Percentiles rank a stretch among this genome's conserved stretches.
Conservation (phyloP, 75 land plant species). For the Pseudotsuga menziesii region DNA sequence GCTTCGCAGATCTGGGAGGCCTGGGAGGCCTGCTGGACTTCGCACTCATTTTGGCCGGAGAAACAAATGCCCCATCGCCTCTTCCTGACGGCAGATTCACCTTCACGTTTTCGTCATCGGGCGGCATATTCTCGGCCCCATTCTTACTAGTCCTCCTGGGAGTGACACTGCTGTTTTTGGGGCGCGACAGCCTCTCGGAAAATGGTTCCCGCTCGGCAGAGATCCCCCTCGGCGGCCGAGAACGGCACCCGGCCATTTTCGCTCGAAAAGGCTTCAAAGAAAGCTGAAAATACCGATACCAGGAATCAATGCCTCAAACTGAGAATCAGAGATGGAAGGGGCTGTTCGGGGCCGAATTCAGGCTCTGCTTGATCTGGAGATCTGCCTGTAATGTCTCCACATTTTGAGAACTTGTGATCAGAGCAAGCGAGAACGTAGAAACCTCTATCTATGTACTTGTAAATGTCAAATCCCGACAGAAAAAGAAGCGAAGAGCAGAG, state of each 20-base stretch:
- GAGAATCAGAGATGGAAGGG: no score
- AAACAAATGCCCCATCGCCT: background rate
- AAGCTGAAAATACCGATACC: background rate
- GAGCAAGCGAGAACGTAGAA: no score
- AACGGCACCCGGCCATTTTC: background rate
- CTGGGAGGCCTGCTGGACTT: slow-evolving; percentile 9
- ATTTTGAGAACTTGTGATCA: no score
- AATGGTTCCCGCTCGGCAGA: slow-evolving; percentile 1
- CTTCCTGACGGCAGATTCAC: background rate
- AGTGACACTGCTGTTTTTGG: background rate
- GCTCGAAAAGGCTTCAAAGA: no score
- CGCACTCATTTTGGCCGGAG: slow-evolving; percentile 2
- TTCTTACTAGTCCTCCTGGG: background rate
- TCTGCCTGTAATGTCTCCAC: no score
- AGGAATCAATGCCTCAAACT: background rate
- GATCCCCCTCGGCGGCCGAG: background rate
- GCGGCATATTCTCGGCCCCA: slow-evolving; percentile 3
- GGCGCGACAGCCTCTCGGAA: slow-evolving; percentile 8
- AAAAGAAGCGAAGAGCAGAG: background rate
- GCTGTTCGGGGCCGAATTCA: background rate
- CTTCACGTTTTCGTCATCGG: slow-evolving; percentile 5
- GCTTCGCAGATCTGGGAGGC: background rate
- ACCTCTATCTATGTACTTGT: no score
- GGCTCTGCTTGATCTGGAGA: no score
- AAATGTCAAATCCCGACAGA: no score